Percentiles rank a stretch among this genome's conserved stretches.
Evolutionary conservation across 768 basidiomycete species (phyloP).

Genomic region (Lactarius hengduanensis): DNA sequence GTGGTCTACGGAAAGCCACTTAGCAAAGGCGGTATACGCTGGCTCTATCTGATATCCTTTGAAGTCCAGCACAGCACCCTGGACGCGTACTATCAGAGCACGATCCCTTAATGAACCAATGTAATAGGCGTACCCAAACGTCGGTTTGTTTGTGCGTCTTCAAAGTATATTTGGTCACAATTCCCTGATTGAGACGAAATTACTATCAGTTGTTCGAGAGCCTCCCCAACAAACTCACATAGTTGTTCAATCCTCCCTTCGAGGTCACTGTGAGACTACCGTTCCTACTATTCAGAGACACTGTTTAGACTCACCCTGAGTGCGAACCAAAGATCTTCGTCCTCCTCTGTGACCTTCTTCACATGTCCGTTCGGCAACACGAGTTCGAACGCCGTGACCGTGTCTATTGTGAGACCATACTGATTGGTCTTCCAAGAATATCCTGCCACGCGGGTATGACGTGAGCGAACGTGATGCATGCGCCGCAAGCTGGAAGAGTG

Average conservation of each 20-base stretch:
- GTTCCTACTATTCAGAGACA: background rate
- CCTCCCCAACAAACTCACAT: background rate
- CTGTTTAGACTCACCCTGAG: background rate
- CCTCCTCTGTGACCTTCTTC: constrained; percentile 15
- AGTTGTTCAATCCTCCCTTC: constrained; percentile 14
- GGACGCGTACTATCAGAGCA: background rate
- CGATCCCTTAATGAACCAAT: background rate
- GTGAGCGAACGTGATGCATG: background rate
- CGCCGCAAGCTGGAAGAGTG: background rate
- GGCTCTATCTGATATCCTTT: background rate
- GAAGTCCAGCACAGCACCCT: background rate
- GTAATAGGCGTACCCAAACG: background rate
- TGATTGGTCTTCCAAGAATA: constrained; percentile 27
- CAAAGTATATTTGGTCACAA: constrained; percentile 11
- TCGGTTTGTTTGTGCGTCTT: constrained; percentile 2
- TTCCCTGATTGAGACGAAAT: constrained; percentile 6
- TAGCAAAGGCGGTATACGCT: background rate
- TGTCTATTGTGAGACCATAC: constrained; percentile 28
- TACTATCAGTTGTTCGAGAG: background rate
- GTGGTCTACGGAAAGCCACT: background rate
- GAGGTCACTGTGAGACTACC: background rate
- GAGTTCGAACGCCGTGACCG: constrained; percentile 25
- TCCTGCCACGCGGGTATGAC: background rate
- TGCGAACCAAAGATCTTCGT: constrained; percentile 19
- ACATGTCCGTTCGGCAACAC: constrained; percentile 27